Evolutionary conservation across 2,329 filamentous ascomycete genomes (phyloP), one percentile per base, ranked within the genome.

Genomic region (Sporothrix schenckii): DNA sequence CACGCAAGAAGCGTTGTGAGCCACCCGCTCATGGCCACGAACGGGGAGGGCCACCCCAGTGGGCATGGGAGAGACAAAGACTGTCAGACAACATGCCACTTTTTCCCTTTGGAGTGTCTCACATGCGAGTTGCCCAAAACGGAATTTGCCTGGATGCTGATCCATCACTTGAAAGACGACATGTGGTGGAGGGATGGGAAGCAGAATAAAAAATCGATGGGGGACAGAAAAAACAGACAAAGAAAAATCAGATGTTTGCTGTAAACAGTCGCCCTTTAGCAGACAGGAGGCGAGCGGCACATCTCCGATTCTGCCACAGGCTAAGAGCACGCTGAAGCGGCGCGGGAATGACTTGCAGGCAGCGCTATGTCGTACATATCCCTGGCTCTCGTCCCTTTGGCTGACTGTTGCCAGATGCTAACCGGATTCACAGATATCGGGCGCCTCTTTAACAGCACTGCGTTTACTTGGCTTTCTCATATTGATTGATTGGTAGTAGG

Each of bases 71-170:
- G 5, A 34, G 30, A 41, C 54, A 41, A 41, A 41, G 54, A n/a
- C 30, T 60, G 61, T 41, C 24, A 66, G 49, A 41, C 63, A 39
- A 53, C 34, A 16, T 66, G 63, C 49, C 63, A 41, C 63, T 53
- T 66, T 66, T 66, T 66, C n/a, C 16, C 41, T 44, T 13, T 13
- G 41, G 41, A 14, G 16, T 65, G 49, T 66, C 63, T 66, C 63
- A 53, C 63, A 39, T 66, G 63, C 63, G 49, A 52, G 61, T 27
- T 66, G 47, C 61, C 61, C 30, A 66, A 66, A 66, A 24, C 39
- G 47, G 58, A 63, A 14, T 7, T 14, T 47, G 44, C 14, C 39
- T 47, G 63, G 50, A 47, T 49, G 54, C 44, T 68, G 41, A 19
- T 44, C 21, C 54, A 19, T 44, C 21, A 21, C 21, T 54, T 30